Evolutionary conservation across 306 rosid species (phyloP).

Genomic region (Quercus robur): DNA sequence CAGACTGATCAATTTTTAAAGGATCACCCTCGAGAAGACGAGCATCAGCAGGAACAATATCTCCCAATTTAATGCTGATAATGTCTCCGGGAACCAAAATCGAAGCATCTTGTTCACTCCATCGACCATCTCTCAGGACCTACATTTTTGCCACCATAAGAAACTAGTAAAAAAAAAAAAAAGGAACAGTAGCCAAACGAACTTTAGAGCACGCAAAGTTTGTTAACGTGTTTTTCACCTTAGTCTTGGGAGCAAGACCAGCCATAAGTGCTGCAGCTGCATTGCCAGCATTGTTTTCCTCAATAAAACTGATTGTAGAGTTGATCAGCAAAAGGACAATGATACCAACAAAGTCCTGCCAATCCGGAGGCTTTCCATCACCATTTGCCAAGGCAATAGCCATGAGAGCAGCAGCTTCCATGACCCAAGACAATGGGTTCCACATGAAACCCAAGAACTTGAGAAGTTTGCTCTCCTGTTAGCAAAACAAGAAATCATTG

Average conservation of each 20-base stretch:
- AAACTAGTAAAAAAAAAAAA: conserved; percentile 10
- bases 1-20: conserved; percentile 95
- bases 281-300: conserved; percentile 97
- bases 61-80: conserved; percentile 93
- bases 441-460: conserved; percentile 99
- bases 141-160: conserved; percentile 26
- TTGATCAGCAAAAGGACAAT: conserved; percentile 67
- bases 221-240: conserved; percentile 42
- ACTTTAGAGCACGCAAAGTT: not conserved
- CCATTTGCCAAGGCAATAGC: conserved; percentile 96
- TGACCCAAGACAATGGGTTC: conserved; percentile 99
- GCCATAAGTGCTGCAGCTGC: conserved; percentile 99
- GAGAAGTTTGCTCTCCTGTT: conserved; percentile 84
- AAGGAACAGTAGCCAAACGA: not conserved
- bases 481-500: conserved; percentile 12
- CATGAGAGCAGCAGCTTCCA: conserved; percentile 99
- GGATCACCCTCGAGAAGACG: conserved; percentile 99
- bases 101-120: conserved; percentile 95
- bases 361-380: conserved; percentile 81
- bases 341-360: conserved; percentile 97
- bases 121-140: conserved; percentile 94
- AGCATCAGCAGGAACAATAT: conserved; percentile 97
- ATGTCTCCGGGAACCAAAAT: conserved; percentile 97
- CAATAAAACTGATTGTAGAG: conserved; percentile 93
- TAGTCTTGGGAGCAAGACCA: conserved; percentile 97